Conservation (phyloP, 2,329 filamentous ascomycete species). For the Metarhizium rileyi region DNA sequence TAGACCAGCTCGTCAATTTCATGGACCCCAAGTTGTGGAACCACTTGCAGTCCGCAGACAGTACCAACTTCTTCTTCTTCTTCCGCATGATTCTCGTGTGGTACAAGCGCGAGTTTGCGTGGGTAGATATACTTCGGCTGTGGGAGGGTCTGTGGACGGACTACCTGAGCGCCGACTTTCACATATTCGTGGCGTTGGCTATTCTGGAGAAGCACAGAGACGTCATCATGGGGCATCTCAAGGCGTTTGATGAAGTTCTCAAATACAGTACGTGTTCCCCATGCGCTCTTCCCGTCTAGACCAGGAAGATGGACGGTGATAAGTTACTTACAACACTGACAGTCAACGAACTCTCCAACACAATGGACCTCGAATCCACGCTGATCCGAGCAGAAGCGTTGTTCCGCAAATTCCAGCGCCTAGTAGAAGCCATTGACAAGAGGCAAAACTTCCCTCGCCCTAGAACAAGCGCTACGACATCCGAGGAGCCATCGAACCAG, state of each 20-base stretch:
- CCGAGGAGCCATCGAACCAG: conserved; percentile 6
- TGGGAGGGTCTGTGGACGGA: conserved; percentile 97
- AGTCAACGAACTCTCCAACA: conserved; percentile 93
- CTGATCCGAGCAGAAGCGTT: conserved; percentile 81
- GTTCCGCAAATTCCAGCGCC: conserved; percentile 78
- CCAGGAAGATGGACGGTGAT: too few relatives aligned
- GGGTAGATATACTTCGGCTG: conserved; percentile 73
- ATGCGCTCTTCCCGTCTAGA: too few relatives aligned
- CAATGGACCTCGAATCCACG: conserved; percentile 81
- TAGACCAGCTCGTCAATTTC: conserved; percentile 91
- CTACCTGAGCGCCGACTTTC: conserved; percentile 78
- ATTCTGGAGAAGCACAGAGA: conserved; percentile 94
- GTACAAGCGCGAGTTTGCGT: conserved; percentile 96
- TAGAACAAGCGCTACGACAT: conserved; percentile 15
- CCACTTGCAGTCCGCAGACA: conserved; percentile 82
- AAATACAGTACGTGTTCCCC: conserved; percentile 68
- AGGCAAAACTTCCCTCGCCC: conserved; percentile 70
- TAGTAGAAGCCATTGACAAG: conserved; percentile 86
- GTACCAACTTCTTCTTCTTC: conserved; percentile 99
- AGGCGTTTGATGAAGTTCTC: conserved; percentile 92
- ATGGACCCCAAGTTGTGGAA: conserved; percentile 93
- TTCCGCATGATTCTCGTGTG: conserved; percentile 98
- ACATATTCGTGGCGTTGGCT: conserved; percentile 86
- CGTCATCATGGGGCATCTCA: conserved; percentile 88
- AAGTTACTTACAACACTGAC: conserved; percentile 9